Conservation (phyloP, 2,329 filamentous ascomycete genomes). For the Grosmannia huntii region DNA sequence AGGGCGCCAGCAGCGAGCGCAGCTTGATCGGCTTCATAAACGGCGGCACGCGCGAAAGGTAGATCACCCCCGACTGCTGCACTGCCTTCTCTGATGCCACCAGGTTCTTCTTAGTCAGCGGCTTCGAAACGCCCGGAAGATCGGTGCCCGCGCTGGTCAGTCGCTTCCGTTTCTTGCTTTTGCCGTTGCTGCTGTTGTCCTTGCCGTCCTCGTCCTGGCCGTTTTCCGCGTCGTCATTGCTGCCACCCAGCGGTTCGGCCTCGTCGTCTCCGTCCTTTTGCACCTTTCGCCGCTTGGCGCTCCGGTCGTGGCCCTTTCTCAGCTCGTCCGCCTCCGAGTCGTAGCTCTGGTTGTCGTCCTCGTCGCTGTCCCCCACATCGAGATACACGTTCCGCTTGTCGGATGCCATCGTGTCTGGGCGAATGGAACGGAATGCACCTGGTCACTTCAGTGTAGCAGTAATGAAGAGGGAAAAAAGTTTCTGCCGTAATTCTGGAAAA, state of each 20-base stretch:
- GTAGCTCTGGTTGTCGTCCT: constrained; percentile 46
- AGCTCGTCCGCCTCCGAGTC: constrained; percentile 55
- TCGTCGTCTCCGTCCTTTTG: constrained; percentile 22
- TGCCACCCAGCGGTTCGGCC: neutral
- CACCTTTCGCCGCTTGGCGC: constrained; percentile 51
- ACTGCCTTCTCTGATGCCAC: constrained; percentile 50
- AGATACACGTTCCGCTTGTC: constrained; percentile 64
- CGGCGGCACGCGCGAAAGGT: constrained; percentile 71
- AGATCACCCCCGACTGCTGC: constrained; percentile 67
- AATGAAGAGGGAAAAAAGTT: constrained; percentile 2
- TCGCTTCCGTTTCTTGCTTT: constrained; percentile 1
- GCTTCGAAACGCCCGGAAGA: constrained; percentile 35
- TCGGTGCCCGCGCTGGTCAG: constrained; percentile 8
- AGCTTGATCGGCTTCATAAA: constrained; percentile 80
- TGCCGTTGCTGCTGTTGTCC: neutral
- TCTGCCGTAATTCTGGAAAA: neutral
- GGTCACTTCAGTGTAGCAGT: neutral
- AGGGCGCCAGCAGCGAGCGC: constrained; percentile 59
- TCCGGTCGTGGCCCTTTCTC: constrained; percentile 41
- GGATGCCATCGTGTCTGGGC: constrained; percentile 39
- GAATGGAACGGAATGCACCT: neutral
- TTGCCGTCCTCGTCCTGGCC: neutral
- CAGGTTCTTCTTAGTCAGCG: constrained; percentile 54
- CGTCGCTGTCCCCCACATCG: constrained; percentile 45
- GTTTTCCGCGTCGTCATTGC: neutral